Evolutionary conservation across 306 rosid species (phyloP), one percentile per base, ranked within the genome.

Genomic region (Trifolium fragiferum): DNA sequence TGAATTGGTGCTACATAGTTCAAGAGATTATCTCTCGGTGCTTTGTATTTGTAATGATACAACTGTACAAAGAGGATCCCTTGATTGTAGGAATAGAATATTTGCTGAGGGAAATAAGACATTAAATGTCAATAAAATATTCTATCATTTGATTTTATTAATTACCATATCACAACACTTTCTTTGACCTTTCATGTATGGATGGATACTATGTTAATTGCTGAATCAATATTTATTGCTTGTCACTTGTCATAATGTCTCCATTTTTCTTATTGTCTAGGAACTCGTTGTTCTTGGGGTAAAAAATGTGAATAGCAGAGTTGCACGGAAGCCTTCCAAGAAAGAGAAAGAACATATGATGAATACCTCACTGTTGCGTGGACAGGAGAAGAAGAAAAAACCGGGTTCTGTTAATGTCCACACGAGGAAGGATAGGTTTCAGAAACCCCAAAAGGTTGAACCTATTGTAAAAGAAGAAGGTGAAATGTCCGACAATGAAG

Each of bases 401-500:
- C 15, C 47, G 50, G 84, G 90, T 75, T 76, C 93, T 55, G 77
- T 82, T 68, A 82, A 76, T 80, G 74, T 75, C 49, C 93, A 77
- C 74, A 63, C 74, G 80, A 90, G 81, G 66, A 89, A 82, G 85
- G 92, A 80, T 30, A 85, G 86, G 70, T 75, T 80, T 62, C 78
- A 81, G 74, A 95, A 76, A 82, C 85, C 93, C 53, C 93, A 68
- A 74, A 87, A 85, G 86, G 84, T 79, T 77, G 99, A 95, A 80
- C 91, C 91, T 66, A 79, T 95, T 54, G 90, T 84, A 63, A 95
- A 92, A 80, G 99, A 95, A 82, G 99, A 95, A 84, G 99, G 99
- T 80, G 99, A 95, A 85, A 95, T 95, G 98, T 95, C 99, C 0
- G 99, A 95, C 43, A 77, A 92, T 66, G 99, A 92, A 7, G 99